These are phyloP conservation scores for Marchantia polymorpha DNA, from an alignment of 225 moss, liverwort and hornwort genomes.

Conservation along the genomic window DNA sequence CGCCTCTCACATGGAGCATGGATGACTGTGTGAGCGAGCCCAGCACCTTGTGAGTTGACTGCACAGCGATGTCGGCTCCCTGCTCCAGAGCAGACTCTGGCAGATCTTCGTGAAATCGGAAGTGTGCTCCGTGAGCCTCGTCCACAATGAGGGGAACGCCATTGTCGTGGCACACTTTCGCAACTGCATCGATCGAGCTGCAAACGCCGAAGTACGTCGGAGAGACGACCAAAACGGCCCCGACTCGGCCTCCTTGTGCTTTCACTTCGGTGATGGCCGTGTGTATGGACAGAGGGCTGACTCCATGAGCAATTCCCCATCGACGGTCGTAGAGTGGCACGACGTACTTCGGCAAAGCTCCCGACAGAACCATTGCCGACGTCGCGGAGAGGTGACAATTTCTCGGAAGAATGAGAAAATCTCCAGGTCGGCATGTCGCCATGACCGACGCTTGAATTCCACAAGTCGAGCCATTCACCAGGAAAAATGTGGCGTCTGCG, in stretches of 20 bases:
- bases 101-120: constrained; percentile 61
- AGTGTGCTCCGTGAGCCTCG: constrained; percentile 94
- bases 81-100: constrained; percentile 69
- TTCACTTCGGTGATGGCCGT: constrained; percentile 48
- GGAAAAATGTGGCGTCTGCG: constrained; percentile 78
- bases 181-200: constrained; percentile 52
- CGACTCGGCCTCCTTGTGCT: constrained; percentile 51
- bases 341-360: constrained; percentile 68
- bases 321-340: constrained; percentile 46
- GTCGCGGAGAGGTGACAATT: constrained; percentile 84
- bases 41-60: constrained; percentile 95
- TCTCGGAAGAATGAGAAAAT: constrained; percentile 70
- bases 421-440: constrained; percentile 69
- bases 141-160: constrained; percentile 69
- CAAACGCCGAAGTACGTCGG: constrained; percentile 87
- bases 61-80: constrained; percentile 78
- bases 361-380: constrained; percentile 83
- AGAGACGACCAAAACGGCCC: constrained; percentile 80
- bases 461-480: constrained; percentile 90
- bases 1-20: constrained; percentile 69
- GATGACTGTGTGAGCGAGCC: constrained; percentile 87
- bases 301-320: constrained; percentile 68
- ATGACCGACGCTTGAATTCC: constrained; percentile 92
- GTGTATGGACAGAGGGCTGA: constrained; percentile 45
- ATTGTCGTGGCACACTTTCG: constrained; percentile 51